Percentiles rank a stretch among this genome's conserved stretches.
These are phyloP conservation scores for Aegilops tauschii DNA, from an alignment of 176 grass and related monocot species.

Conservation along the genomic window DNA sequence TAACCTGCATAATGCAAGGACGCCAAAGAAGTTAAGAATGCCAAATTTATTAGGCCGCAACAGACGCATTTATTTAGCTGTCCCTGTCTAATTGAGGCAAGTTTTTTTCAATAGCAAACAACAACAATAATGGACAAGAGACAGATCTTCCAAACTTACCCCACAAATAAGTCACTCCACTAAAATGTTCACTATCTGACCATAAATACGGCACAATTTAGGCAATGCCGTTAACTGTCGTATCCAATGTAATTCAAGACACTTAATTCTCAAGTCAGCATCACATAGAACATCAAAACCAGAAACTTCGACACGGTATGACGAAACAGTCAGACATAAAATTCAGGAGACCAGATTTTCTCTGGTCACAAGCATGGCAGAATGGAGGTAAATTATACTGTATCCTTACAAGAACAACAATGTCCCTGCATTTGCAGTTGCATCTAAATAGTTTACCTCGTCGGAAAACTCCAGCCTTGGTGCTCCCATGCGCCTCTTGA, in stretches of 20 bases:
- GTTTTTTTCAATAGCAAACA: slow-evolving; percentile 13
- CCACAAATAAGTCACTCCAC: slow-evolving; percentile 15
- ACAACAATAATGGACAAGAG: slow-evolving; percentile 19
- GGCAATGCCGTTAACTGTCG: not conserved
- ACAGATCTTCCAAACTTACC: slow-evolving; percentile 20
- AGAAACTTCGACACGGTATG: not conserved
- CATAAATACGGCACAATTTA: slow-evolving; percentile 33
- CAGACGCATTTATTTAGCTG: slow-evolving; percentile 37
- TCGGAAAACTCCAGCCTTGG: slow-evolving; percentile 61
- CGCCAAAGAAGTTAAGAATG: not conserved
- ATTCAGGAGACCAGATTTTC: not conserved
- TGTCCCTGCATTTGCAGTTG: not conserved
- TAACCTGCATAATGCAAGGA: slow-evolving; percentile 51
- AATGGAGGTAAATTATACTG: not conserved
- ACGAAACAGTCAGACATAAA: not conserved
- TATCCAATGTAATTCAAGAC: not conserved
- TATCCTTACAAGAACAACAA: not conserved
- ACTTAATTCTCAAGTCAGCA: slow-evolving; percentile 8
- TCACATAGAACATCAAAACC: not conserved
- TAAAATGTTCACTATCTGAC: slow-evolving; percentile 1
- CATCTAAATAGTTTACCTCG: slow-evolving; percentile 61
- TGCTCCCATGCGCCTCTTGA: slow-evolving; percentile 61
- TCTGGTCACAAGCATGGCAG: not conserved
- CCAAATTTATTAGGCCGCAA: not conserved
- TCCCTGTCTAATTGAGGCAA: slow-evolving; percentile 24